Evolutionary conservation across 192 early-diverging fungal species (phyloP).

Genomic region (Backusella tuberculispora): DNA sequence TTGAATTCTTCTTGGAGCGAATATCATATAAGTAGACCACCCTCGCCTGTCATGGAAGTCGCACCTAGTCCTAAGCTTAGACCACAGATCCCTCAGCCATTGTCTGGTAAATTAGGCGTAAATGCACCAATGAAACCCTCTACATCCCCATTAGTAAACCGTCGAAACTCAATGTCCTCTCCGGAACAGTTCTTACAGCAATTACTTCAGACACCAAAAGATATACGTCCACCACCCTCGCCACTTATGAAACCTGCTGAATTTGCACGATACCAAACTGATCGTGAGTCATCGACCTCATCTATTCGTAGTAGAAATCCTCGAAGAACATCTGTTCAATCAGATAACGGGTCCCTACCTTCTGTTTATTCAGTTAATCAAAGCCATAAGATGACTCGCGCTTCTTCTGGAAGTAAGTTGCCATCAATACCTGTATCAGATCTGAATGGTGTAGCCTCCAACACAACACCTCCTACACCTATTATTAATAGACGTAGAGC

Average conservation of each 20-base stretch:
- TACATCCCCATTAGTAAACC: conserved; percentile 23
- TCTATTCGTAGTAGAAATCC: conserved; percentile 31
- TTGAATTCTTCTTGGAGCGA: not conserved
- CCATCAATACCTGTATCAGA: not conserved
- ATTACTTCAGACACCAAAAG: conserved; percentile 18
- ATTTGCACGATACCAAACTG: conserved; percentile 23
- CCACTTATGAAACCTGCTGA: conserved; percentile 23
- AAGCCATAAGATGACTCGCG: conserved; percentile 9
- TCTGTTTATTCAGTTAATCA: not conserved
- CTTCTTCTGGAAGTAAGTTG: not conserved
- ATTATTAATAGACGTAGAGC: conserved; percentile 18
- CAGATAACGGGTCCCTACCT: conserved; percentile 23
- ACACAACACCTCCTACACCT: not conserved
- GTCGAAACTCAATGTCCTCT: conserved; percentile 26
- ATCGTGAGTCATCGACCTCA: conserved; percentile 35
- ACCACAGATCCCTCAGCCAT: not conserved
- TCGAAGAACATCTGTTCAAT: conserved; percentile 37
- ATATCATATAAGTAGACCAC: not conserved
- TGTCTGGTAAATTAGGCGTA: not conserved
- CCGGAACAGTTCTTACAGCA: conserved; percentile 35
- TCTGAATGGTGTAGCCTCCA: not conserved
- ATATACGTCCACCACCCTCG: not conserved
- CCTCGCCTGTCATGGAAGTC: not conserved
- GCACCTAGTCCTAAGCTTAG: conserved; percentile 1
- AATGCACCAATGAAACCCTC: conserved; percentile 27